Evolutionary conservation across 306 rosid genomes (phyloP).

Genomic region (Sesbania bispinosa): DNA sequence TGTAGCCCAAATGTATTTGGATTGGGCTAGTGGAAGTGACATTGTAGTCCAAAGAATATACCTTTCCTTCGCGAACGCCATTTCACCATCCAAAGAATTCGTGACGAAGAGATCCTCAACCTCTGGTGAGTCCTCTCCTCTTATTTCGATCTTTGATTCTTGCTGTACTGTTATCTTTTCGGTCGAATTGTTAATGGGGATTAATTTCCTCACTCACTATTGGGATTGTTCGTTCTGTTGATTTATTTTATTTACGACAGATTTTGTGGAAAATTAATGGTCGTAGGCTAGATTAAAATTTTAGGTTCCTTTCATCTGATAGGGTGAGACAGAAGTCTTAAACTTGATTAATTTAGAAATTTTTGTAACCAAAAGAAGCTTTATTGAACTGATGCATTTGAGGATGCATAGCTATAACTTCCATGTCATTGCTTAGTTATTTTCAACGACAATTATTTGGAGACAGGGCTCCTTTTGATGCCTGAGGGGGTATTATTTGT

Average conservation of each 20-base stretch:
- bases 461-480: background rate
- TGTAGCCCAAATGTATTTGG: background rate
- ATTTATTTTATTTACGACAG: background rate
- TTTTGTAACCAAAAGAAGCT: background rate
- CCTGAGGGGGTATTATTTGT: background rate
- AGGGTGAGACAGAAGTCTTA: background rate
- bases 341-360: background rate
- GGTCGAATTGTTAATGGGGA: background rate
- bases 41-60: background rate
- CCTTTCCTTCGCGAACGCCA: background rate
- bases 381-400: background rate
- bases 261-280: background rate
- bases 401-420: background rate
- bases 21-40: background rate
- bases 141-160: conserved; percentile 1
- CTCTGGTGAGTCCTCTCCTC: background rate
- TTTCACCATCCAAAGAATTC: background rate
- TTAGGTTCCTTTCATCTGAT: background rate
- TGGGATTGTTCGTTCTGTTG: background rate
- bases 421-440: background rate
- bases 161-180: background rate
- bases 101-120: conserved; percentile 11
- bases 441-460: background rate
- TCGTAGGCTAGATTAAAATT: background rate
- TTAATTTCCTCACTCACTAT: background rate